Evolutionary conservation across 345 rosid species (phyloP).

Genomic region (Physaria fendleri): DNA sequence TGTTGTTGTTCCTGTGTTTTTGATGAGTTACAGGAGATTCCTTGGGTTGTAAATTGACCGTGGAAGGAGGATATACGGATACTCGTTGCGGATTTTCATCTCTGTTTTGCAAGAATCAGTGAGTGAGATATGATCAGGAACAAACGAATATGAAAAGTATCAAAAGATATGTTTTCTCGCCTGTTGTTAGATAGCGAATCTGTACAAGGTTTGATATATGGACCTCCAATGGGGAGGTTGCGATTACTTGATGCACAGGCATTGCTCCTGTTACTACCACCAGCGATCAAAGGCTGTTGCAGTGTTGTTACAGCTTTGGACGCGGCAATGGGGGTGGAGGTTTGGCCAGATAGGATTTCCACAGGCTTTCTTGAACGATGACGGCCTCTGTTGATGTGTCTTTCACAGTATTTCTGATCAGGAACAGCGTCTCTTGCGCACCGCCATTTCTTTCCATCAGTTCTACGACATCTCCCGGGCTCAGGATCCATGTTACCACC

Average conservation of each 20-base stretch:
- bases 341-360: slow-evolving; percentile 56
- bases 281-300: slow-evolving; percentile 27
- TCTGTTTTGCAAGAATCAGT: slow-evolving; percentile 25
- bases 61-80: slow-evolving; percentile 31
- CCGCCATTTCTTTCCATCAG: slow-evolving; percentile 88
- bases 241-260: slow-evolving; percentile 27
- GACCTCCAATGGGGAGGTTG: slow-evolving; percentile 23
- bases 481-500: slow-evolving; percentile 55
- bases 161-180: slow-evolving; percentile 13
- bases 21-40: slow-evolving; percentile 24
- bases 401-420: slow-evolving; percentile 77
- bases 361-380: slow-evolving; percentile 88
- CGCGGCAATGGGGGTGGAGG: slow-evolving; percentile 28
- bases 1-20: slow-evolving; percentile 27
- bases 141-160: not conserved
- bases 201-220: slow-evolving; percentile 31
- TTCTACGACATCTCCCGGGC: slow-evolving; percentile 71
- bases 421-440: slow-evolving; percentile 69
- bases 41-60: slow-evolving; percentile 30
- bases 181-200: slow-evolving; percentile 33
- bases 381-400: slow-evolving; percentile 80
- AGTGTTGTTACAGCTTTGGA: slow-evolving; percentile 35
- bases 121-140: not conserved
- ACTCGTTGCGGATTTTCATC: slow-evolving; percentile 23
- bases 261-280: slow-evolving; percentile 13